phyloP scores from a whole-genome alignment of 1,139 yeast species.

The Protomyces macrosporus region DNA sequence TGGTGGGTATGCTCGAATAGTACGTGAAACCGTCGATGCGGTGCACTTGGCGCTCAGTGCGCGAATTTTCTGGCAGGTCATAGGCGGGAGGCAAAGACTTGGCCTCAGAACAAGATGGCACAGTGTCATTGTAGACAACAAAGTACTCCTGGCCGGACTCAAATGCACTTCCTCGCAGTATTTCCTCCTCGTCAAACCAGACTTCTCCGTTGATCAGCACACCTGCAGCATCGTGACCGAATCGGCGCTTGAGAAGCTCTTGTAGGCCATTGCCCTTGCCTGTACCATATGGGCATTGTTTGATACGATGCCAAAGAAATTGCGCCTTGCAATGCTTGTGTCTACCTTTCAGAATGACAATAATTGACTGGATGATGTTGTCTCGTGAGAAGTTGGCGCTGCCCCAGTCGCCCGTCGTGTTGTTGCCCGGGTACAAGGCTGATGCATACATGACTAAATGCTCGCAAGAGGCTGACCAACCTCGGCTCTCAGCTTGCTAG shows the following conservation, averaged over 20 bases:
- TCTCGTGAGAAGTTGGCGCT: neutral
- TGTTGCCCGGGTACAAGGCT: neutral
- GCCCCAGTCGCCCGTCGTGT: neutral
- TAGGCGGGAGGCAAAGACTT: neutral
- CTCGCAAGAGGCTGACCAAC: no score
- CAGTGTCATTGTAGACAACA: slow-evolving; percentile 17
- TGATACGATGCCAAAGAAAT: slow-evolving; percentile 1
- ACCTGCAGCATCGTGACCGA: slow-evolving; percentile 17
- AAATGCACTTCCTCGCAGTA: neutral
- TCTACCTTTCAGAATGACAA: slow-evolving; percentile 3
- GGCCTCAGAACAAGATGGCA: slow-evolving; percentile 6
- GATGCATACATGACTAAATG: neutral
- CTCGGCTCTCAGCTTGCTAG: no score
- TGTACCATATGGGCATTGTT: neutral
- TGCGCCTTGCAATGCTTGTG: slow-evolving; percentile 12
- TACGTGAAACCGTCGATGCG: slow-evolving; percentile 5
- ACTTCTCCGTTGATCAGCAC: slow-evolving; percentile 7
- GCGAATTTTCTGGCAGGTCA: neutral
- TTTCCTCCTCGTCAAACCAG: slow-evolving; percentile 10
- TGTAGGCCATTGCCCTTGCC: neutral
- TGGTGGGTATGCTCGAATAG: slow-evolving; percentile 1
- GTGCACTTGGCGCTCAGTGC: neutral
- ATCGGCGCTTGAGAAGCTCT: slow-evolving; percentile 11
- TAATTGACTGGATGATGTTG: slow-evolving; percentile 2
- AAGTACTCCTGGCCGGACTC: slow-evolving; percentile 1